Evolutionary conservation across 345 rosid species (phyloP), one percentile per base, ranked within the genome.

Genomic region (Passiflora organensis): DNA sequence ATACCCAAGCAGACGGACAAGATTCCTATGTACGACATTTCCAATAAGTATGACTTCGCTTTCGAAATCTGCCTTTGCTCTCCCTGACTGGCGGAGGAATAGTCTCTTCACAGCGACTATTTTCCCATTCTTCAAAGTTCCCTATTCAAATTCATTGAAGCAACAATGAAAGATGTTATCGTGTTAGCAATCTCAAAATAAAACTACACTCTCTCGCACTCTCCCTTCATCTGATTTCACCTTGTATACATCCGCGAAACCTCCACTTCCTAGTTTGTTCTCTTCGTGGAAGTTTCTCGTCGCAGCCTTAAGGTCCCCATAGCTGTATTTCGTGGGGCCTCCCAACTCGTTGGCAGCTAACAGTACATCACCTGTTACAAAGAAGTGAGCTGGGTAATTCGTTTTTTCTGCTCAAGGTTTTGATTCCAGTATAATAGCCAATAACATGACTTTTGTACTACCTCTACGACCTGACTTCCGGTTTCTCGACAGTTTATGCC

Each of bases 101-200:
- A 76, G 75, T 48, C 64, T 79, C 78, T 79, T 79, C 15, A 79
- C 72, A 48, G 84, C 84, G n/a, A 79, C 84, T 48, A 70, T 51
- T 63, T 73, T 76, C 24, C 78, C 78, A 63, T 79, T 79, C 52
- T 65, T 60, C 37, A 79, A 53, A 43, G 59, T 62, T 15, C 78
- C 80, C 78, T 78, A 53, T 24, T 53, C 10, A 28, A 28, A 8
- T 28, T 28, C 34, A 28, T 2, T 28, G 34, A 28, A 16, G n/a
- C 47, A 43, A 57, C 17, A 17, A 2, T 15, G n/a, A n/a, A n/a
- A n/a, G n/a, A n/a, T n/a, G n/a, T n/a, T n/a, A n/a, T n/a, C n/a
- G n/a, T n/a, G n/a, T n/a, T n/a, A n/a, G n/a, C n/a, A 19, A 45
- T 19, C 10, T 9, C 32, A 24, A 5, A 23, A n/a, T n/a, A n/a